Conservation (phyloP, 345 rosid genomes). For the Citrus medica region DNA sequence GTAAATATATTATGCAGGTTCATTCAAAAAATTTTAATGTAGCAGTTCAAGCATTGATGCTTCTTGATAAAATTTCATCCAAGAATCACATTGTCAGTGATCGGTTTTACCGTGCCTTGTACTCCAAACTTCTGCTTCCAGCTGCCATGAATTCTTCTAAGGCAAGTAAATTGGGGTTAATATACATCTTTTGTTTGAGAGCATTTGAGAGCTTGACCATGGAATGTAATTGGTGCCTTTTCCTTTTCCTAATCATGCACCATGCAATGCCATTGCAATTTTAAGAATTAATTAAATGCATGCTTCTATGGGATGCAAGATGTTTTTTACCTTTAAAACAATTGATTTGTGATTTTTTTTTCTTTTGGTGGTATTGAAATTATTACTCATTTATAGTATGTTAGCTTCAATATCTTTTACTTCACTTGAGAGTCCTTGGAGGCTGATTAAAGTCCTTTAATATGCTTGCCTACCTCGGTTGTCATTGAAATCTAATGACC, state of each 20-base stretch:
- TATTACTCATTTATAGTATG: not conserved
- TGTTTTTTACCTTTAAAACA: not conserved
- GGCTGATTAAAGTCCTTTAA: not conserved
- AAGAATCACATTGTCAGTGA: conserved; percentile 95
- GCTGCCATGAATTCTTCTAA: conserved; percentile 91
- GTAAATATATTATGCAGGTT: conserved; percentile 49
- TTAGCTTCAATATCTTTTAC: not conserved
- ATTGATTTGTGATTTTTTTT: not conserved
- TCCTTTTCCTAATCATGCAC: not conserved
- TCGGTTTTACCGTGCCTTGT: conserved; percentile 88
- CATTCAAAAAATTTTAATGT: conserved; percentile 92
- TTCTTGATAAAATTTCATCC: conserved; percentile 93
- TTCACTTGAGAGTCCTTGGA: not conserved
- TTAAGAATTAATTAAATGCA: not conserved
- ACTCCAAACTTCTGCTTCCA: conserved; percentile 88
- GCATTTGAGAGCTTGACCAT: not conserved
- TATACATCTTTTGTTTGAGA: not conserved
- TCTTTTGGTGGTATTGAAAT: not conserved
- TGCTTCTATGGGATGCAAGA: not conserved
- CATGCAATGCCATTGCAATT: not conserved
- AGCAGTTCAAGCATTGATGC: conserved; percentile 92
- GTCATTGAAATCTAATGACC: not conserved
- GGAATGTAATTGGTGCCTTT: not conserved
- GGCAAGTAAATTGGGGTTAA: conserved; percentile 44
- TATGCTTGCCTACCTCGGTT: not conserved